Evolutionary conservation across 2,329 filamentous ascomycete species (phyloP).

Genomic region (Neonectria magnoliae): DNA sequence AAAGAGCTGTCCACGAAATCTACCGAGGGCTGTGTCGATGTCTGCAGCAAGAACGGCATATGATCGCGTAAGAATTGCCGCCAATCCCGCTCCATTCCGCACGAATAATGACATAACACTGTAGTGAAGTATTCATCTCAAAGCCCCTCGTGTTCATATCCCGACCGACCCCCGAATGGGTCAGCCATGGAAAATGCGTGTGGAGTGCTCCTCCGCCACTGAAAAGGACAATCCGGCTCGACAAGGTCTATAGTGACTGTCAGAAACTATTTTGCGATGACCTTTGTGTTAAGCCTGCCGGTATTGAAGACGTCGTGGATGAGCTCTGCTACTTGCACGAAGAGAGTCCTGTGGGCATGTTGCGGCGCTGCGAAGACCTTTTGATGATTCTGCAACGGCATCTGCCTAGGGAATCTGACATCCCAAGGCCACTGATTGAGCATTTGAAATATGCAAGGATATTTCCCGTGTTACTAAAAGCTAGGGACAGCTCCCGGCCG

Average conservation of each 20-base stretch:
- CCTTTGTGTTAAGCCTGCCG: constrained; percentile 1
- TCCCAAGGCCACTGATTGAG: not conserved
- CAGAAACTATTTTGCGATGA: constrained; percentile 6
- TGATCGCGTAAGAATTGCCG: not conserved
- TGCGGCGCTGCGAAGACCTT: constrained; percentile 9
- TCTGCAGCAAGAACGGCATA: not conserved
- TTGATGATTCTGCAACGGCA: not conserved
- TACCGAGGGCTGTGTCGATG: constrained; percentile 4
- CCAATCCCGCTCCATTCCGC: not conserved
- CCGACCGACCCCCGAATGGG: constrained; percentile 12
- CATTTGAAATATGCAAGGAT: constrained; percentile 6
- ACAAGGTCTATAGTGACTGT: constrained; percentile 15
- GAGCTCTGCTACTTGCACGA: constrained; percentile 8
- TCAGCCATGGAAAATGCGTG: constrained; percentile 5
- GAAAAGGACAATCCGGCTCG: constrained; percentile 11
- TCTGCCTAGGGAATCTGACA: not conserved
- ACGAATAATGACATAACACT: not conserved
- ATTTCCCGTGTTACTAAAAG: constrained; percentile 5
- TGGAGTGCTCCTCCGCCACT: constrained; percentile 18
- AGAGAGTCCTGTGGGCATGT: not conserved
- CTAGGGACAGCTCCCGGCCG: not conserved
- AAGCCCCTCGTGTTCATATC: constrained; percentile 14
- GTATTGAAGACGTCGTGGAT: constrained; percentile 7
- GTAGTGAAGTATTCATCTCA: constrained; percentile 1
- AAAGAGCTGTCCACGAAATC: constrained; percentile 4